Conservation (phyloP, 495 filamentous ascomycete genomes). For the Cetradonia linearis region DNA sequence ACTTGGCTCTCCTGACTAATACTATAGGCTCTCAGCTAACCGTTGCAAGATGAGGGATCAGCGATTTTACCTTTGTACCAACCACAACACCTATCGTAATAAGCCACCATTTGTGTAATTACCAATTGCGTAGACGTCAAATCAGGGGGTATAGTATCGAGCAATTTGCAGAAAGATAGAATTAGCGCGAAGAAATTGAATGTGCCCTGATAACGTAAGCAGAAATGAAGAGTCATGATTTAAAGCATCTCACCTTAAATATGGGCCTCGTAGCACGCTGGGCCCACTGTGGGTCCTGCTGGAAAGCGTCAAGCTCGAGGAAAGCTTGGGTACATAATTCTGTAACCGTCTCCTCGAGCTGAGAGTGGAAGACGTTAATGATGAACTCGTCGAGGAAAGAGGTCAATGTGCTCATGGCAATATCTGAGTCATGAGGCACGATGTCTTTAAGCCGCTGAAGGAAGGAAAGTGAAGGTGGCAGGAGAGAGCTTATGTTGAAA, state of each 20-base stretch:
- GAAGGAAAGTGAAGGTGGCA: constrained; percentile 90
- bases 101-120: constrained; percentile 78
- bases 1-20: constrained; percentile 25
- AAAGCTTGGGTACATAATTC: constrained; percentile 77
- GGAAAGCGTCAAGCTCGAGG: constrained; percentile 77
- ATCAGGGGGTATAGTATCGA: constrained; percentile 91
- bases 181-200: constrained; percentile 78
- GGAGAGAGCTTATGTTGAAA: constrained; percentile 90
- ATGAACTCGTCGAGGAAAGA: constrained; percentile 98
- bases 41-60: background rate
- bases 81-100: constrained; percentile 79
- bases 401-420: constrained; percentile 77
- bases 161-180: constrained; percentile 83
- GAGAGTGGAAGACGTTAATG: constrained; percentile 94
- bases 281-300: constrained; percentile 74
- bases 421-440: constrained; percentile 73
- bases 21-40: constrained; percentile 10
- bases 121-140: constrained; percentile 88
- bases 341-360: constrained; percentile 86
- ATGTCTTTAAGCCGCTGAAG: constrained; percentile 84
- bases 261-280: constrained; percentile 68
- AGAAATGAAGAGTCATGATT: background rate
- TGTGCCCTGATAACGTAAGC: constrained; percentile 47
- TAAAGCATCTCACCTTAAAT: constrained; percentile 49
- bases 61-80: constrained; percentile 64